Conservation (phyloP, 2,329 filamentous ascomycete species). For the Colletotrichum higginsianum region DNA sequence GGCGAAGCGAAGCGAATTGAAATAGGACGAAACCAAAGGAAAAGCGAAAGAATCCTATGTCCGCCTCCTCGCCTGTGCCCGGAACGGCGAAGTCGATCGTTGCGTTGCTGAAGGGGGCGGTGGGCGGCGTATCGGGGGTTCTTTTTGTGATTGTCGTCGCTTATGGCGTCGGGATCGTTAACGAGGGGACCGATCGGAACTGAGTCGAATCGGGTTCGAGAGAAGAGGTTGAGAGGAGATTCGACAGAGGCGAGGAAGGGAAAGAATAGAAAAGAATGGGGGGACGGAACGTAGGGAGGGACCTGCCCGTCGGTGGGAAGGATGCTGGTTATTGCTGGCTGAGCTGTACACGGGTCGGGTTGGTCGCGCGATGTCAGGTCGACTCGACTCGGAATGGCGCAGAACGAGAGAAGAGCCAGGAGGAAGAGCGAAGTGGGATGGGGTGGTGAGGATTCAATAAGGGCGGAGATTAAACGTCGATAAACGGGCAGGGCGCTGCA, state of each 20-base stretch:
- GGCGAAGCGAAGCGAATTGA: conserved; percentile 42
- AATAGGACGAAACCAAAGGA: conserved; percentile 36
- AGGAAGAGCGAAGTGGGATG: conserved; percentile 33
- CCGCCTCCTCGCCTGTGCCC: conserved; percentile 27
- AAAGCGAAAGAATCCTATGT: conserved; percentile 23
- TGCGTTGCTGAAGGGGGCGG: not conserved
- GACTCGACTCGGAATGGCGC: conserved; percentile 41
- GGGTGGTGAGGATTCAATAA: conserved; percentile 43
- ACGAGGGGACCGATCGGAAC: conserved; percentile 32
- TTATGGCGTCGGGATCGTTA: conserved; percentile 31
- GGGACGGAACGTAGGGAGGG: conserved; percentile 46
- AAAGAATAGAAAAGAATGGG: conserved; percentile 26
- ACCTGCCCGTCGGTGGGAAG: conserved; percentile 53
- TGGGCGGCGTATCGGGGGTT: too few relatives aligned
- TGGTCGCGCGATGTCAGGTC: conserved; percentile 41
- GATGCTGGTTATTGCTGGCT: conserved; percentile 38
- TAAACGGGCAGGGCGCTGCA: conserved; percentile 37
- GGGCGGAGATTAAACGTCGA: conserved; percentile 43
- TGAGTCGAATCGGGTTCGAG: conserved; percentile 43
- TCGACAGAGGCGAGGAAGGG: conserved; percentile 6
- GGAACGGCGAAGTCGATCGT: conserved; percentile 21
- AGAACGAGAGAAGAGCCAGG: conserved; percentile 37
- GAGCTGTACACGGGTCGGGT: conserved; percentile 38
- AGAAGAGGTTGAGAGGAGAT: conserved; percentile 34
- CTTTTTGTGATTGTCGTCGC: conserved; percentile 35